These are phyloP conservation scores for Crithidia mellificae DNA, from an alignment of 208 protist genomes.

Conservation along the genomic window DNA sequence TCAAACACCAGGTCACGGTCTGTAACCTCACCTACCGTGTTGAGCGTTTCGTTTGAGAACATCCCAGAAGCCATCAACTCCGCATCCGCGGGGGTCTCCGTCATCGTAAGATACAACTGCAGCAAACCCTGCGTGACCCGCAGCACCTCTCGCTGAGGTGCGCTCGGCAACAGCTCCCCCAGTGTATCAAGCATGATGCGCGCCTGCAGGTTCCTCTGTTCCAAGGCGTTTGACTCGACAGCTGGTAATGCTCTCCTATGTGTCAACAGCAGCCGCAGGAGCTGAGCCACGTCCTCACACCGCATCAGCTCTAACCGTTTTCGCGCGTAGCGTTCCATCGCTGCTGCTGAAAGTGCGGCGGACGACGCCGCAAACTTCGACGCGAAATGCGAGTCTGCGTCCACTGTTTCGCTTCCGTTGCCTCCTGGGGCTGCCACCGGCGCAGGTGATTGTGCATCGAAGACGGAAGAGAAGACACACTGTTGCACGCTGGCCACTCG, in stretches of 20 bases:
- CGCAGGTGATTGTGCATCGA: background rate
- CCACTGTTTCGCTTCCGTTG: no score
- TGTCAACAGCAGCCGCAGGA: constrained; percentile 23
- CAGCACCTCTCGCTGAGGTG: constrained; percentile 20
- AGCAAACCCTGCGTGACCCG: constrained; percentile 21
- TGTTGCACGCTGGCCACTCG: background rate
- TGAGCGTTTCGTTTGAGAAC: background rate
- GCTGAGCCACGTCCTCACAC: constrained; percentile 23
- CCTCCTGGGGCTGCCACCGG: background rate
- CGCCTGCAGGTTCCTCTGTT: background rate
- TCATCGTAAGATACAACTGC: constrained; percentile 12
- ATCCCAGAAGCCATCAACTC: background rate
- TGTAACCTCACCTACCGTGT: background rate
- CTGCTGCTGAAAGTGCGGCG: no score
- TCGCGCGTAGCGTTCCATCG: constrained; percentile 19
- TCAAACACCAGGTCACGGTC: constrained; percentile 3
- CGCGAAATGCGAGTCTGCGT: background rate
- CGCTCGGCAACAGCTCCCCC: constrained; percentile 36
- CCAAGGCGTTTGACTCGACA: background rate
- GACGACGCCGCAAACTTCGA: background rate
- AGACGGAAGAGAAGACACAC: background rate
- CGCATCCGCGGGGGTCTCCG: background rate
- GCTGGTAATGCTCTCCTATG: background rate
- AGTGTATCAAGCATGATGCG: constrained; percentile 22
- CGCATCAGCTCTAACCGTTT: constrained; percentile 25